A percentile compares a stretch with the other conserved stretches of the same genome.
Conservation (phyloP, 495 filamentous ascomycete species). For the Penicillium canescens region DNA sequence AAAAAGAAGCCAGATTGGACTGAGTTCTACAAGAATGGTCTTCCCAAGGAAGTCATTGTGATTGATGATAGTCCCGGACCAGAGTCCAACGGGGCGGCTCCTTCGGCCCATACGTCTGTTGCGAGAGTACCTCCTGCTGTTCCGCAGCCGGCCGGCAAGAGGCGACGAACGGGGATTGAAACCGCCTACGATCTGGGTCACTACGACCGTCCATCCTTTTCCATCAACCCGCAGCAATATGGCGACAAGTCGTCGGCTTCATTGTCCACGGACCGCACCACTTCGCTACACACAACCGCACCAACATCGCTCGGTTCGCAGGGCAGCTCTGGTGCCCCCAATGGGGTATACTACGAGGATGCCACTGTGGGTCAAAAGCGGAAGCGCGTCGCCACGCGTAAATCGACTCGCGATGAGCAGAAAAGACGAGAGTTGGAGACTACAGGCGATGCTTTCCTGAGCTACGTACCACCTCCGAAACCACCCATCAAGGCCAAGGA, state of each 20-base stretch:
- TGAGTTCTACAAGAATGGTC: slow-evolving; percentile 88
- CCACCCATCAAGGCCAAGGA: slow-evolving; percentile 91
- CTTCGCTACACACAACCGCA: slow-evolving; percentile 83
- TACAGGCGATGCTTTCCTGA: slow-evolving; percentile 68
- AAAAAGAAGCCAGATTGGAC: slow-evolving; percentile 75
- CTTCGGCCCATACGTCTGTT: slow-evolving; percentile 16
- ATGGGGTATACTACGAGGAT: slow-evolving; percentile 53
- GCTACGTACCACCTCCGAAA: slow-evolving; percentile 80
- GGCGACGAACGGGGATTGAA: slow-evolving; percentile 61
- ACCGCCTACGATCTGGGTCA: slow-evolving; percentile 66
- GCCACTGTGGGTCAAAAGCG: slow-evolving; percentile 75
- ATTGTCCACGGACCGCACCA: slow-evolving; percentile 82
- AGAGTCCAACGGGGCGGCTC: slow-evolving; percentile 41
- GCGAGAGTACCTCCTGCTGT: slow-evolving; percentile 21
- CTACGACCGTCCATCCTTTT: slow-evolving; percentile 61
- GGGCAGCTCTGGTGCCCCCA: slow-evolving; percentile 60
- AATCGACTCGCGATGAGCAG: slow-evolving; percentile 76
- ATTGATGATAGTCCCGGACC: slow-evolving; percentile 89
- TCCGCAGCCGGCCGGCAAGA: slow-evolving; percentile 61
- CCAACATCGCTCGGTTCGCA: slow-evolving; percentile 85
- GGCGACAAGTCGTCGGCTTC: slow-evolving; percentile 66
- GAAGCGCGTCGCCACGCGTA: slow-evolving; percentile 75
- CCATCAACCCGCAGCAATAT: slow-evolving; percentile 69
- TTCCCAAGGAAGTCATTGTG: slow-evolving; percentile 91
- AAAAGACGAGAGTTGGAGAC: slow-evolving; percentile 69